Percentiles rank a stretch among this genome's conserved stretches.
Conservation (phyloP, 2,329 filamentous ascomycete species). For the Exophiala aquamarina region DNA sequence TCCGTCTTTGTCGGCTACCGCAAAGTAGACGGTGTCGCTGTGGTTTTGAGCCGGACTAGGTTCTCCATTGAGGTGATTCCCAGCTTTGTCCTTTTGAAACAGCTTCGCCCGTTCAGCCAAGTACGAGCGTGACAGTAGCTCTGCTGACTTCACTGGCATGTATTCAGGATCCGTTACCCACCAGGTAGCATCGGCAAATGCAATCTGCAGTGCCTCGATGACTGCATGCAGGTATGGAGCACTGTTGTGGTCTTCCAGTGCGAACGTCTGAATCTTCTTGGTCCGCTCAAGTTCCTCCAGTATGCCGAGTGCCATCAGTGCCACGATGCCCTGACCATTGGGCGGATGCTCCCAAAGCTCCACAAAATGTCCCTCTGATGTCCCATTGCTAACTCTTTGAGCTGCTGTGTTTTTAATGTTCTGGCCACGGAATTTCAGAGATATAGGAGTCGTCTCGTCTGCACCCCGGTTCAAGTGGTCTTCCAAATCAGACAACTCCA, state of each 20-base stretch:
- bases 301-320: conserved; percentile 90
- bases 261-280: conserved; percentile 72
- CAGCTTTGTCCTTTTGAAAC: conserved; percentile 56
- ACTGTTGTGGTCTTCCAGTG: conserved; percentile 73
- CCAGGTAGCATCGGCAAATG: conserved; percentile 88
- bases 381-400: conserved; percentile 40
- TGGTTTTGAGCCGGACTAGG: conserved; percentile 76
- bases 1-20: conserved; percentile 74
- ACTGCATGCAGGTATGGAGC: conserved; percentile 79
- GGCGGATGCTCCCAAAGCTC: conserved; percentile 96
- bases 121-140: conserved; percentile 71
- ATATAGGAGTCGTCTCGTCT: conserved; percentile 82
- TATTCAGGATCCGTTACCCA: conserved; percentile 69
- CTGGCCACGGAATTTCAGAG: conserved; percentile 73
- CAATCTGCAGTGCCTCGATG: conserved; percentile 83
- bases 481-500: conserved; percentile 77
- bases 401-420: conserved; percentile 44
- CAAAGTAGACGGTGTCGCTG: conserved; percentile 94
- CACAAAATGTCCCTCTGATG: conserved; percentile 42
- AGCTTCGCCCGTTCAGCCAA: conserved; percentile 68
- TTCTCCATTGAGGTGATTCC: conserved; percentile 62
- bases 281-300: conserved; percentile 78
- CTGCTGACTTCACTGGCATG: conserved; percentile 62
- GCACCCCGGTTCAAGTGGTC: conserved; percentile 72
- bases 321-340: conserved; percentile 93